Evolutionary conservation across 2,329 filamentous ascomycete species (phyloP), one percentile per base, ranked within the genome.

Genomic region (Lasiodiplodia sp.): DNA sequence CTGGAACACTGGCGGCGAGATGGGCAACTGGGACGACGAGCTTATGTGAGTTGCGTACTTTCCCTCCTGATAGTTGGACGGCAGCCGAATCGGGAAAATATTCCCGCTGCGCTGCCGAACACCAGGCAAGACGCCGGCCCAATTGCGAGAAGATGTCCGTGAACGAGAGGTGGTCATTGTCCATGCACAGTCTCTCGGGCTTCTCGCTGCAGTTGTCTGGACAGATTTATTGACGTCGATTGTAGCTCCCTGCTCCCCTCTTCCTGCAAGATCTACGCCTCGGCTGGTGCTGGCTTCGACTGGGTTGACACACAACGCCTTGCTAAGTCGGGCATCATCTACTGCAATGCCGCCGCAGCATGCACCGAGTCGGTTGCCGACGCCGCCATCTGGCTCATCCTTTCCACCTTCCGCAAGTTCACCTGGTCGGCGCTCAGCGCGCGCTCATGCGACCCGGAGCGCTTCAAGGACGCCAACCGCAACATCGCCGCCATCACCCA

Each of bases 361-460:
- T 88, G 88, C 16, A 87, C 88, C 6, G 90, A 92, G 74, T 86
- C 89, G 2, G 90, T 92, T 2, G 90, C 90, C 56, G 90, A 92
- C 77, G 88, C 91, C 72, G 87, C 89, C 84, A 72, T 72, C 56
- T 72, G 69, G 68, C 70, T 90, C 74, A 87, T 92, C 71, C 86
- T 92, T 64, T 86, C 86, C 12, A 88, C 87, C 5, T 92, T 92
- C 80, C 68, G 70, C 18, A 70, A 70, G 47, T 64, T 73, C 47
- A 72, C 69, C 25, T 72, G 71, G 70, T 70, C 67, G 49, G 69
- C 69, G 4, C 66, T 72, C 49, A 57, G 64, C 21, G 71, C 71
- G n/a, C 69, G 71, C 38, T 72, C 70, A 12, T 64, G 69, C 28
- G 58, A 68, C 62, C 68, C 66, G 8, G 69, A 69, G 66, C 69